These are phyloP conservation scores for Starmerella bombi DNA, from an alignment of 805 yeast species.

Conservation along the genomic window DNA sequence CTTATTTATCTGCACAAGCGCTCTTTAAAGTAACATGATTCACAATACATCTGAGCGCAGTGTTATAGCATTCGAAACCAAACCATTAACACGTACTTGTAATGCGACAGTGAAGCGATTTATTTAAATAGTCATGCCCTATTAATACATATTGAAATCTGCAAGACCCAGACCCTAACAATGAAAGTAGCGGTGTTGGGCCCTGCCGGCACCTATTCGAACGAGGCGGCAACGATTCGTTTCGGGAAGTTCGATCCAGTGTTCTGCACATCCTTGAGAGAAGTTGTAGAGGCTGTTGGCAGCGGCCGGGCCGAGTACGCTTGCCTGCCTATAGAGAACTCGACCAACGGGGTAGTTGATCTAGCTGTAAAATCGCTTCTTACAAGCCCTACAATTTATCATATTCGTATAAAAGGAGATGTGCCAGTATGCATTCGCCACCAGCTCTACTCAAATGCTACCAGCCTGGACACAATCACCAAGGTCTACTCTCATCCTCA, in stretches of 20 bases:
- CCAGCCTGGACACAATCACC: slow-evolving; percentile 33
- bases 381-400: slow-evolving; percentile 14
- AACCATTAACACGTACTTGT: too few species aligned
- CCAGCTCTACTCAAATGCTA: slow-evolving; percentile 41
- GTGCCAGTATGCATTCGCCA: slow-evolving; percentile 76
- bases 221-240: slow-evolving; percentile 41
- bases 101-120: too few species aligned
- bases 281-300: slow-evolving; percentile 49
- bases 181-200: slow-evolving; percentile 55
- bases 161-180: too few species aligned
- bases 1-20: too few species aligned
- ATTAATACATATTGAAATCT: too few species aligned
- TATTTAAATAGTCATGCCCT: too few species aligned
- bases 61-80: too few species aligned
- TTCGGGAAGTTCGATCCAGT: slow-evolving; percentile 16
- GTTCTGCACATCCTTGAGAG: slow-evolving; percentile 27
- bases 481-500: slow-evolving; percentile 87
- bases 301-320: slow-evolving; percentile 45
- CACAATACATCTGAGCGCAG: too few species aligned
- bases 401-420: slow-evolving; percentile 52
- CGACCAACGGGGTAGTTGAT: slow-evolving; percentile 88
- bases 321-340: slow-evolving; percentile 83
- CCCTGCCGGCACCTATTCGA: slow-evolving; percentile 87
- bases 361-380: slow-evolving; percentile 71
- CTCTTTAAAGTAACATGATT: too few species aligned